A percentile compares a stretch with the other conserved stretches of the same genome.
Evolutionary conservation across 768 basidiomycete species (phyloP).

Genomic region (Fistulinella prunicolor): DNA sequence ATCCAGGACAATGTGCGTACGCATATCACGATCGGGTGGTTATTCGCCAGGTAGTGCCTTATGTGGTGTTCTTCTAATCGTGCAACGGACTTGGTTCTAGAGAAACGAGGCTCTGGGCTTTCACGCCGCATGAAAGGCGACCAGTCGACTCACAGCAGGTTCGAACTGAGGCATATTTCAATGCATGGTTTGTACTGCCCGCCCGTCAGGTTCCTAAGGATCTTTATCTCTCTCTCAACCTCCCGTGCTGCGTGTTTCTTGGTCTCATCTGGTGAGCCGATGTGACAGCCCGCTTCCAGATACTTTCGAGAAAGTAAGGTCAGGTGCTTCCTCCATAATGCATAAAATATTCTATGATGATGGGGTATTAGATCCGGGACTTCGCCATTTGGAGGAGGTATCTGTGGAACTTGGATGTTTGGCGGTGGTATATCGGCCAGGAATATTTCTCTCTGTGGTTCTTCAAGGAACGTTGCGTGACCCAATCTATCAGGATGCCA

Average conservation of each 20-base stretch:
- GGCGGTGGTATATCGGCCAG: constrained; percentile 30
- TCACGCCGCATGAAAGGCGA: neutral
- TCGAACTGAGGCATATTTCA: constrained; percentile 82
- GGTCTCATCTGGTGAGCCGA: constrained; percentile 5
- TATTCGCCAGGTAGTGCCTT: constrained; percentile 53
- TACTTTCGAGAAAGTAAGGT: constrained; percentile 17
- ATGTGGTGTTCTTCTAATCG: constrained; percentile 72
- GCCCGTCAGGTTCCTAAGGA: constrained; percentile 10
- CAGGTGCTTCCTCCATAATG: constrained; percentile 23
- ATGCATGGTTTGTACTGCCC: constrained; percentile 52
- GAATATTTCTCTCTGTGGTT: constrained; percentile 52
- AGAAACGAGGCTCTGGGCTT: neutral
- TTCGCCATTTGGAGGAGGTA: constrained; percentile 17
- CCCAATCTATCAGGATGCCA: constrained; percentile 68
- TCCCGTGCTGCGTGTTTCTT: constrained; percentile 20
- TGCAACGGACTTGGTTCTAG: constrained; percentile 66
- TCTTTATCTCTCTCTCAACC: constrained; percentile 23
- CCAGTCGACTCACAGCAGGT: constrained; percentile 56
- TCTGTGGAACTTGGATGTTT: constrained; percentile 13
- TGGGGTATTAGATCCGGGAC: constrained; percentile 21
- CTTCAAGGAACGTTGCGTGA: constrained; percentile 77
- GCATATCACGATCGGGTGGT: constrained; percentile 75
- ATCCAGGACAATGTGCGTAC: constrained; percentile 37
- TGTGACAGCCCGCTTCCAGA: constrained; percentile 15
- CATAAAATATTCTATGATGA: constrained; percentile 22